Evolutionary conservation across 768 basidiomycete genomes (phyloP), one percentile per base, ranked within the genome.

Genomic region (Leccinum ochraceum): DNA sequence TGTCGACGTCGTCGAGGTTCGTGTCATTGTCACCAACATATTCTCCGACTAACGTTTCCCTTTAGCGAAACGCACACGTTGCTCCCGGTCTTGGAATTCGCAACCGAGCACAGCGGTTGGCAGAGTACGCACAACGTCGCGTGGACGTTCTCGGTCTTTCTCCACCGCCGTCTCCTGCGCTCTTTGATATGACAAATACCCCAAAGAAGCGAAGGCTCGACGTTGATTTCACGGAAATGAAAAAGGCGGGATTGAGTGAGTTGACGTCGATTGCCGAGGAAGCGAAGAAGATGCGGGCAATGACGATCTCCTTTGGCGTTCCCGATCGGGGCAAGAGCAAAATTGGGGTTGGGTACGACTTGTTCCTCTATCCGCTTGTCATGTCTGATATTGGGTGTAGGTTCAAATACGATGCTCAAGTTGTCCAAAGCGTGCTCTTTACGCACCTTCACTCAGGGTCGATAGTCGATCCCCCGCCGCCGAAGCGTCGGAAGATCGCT

Each of bases 51-150:
- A 6, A 65, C 37, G 30, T 10, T 28, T 60, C 26, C 5, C 26
- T 36, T 17, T 61, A 88, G 88, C 78, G 78, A 59, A 80, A 79
- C 37, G 80, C 82, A 14, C 82, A 82, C 30, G 81, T 80, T 46
- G 78, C 78, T 2, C 75, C 77, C n/a, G 83, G 83, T n/a, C 75
- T 85, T 9, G 82, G 85, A 42, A 70, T 79, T 3, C 82, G 84
- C 8, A 90, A 86, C 59, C 86, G 89, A 37, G 68, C 81, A 6
- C 89, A 91, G 69, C 80, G 90, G 2, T 74, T 92, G 17, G 72
- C 78, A 6, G 90, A 92, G 70, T 91, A 90, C 61, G 79, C 81
- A 0, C 82, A 85, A 57, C 83, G 88, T 16, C 79, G 89, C 2
- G 74, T 75, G 16, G 79, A 83, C 22, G 71, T 88, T 4, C 64